Conservation (phyloP, 257 asterid species). For the Echites panduratus region DNA sequence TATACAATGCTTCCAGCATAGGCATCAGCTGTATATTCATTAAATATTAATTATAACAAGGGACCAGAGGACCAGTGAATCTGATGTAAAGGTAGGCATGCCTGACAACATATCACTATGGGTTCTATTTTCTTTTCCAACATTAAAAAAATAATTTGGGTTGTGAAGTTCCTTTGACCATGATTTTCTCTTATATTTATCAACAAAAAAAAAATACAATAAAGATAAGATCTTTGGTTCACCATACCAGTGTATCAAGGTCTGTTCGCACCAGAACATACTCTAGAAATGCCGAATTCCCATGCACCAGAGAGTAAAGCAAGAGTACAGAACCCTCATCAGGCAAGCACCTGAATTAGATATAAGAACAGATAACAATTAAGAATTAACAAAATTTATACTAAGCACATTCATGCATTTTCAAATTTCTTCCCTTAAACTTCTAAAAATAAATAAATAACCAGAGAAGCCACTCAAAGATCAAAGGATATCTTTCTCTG, state of each 20-base stretch:
- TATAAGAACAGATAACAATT: conserved; percentile 3
- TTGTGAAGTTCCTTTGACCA: not conserved
- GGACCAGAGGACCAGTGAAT: not conserved
- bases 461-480: not conserved
- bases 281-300: conserved; percentile 87
- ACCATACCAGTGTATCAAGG: conserved; percentile 90
- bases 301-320: conserved; percentile 90
- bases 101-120: not conserved
- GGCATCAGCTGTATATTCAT: conserved; percentile 74
- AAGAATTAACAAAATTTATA: not conserved
- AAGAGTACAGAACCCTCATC: conserved; percentile 81
- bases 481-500: not conserved
- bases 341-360: conserved; percentile 63
- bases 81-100: not conserved
- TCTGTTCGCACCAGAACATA: conserved; percentile 97
- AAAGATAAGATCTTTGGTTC: conserved; percentile 11
- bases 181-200: not conserved
- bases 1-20: conserved; percentile 86
- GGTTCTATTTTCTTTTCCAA: not conserved
- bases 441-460: not conserved
- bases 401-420: not conserved
- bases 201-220: not conserved
- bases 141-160: too few species aligned
- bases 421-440: not conserved
- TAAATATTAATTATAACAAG: conserved; percentile 20